Evolutionary conservation across 495 filamentous ascomycete genomes (phyloP).

Genomic region (Penicillium paradoxum): DNA sequence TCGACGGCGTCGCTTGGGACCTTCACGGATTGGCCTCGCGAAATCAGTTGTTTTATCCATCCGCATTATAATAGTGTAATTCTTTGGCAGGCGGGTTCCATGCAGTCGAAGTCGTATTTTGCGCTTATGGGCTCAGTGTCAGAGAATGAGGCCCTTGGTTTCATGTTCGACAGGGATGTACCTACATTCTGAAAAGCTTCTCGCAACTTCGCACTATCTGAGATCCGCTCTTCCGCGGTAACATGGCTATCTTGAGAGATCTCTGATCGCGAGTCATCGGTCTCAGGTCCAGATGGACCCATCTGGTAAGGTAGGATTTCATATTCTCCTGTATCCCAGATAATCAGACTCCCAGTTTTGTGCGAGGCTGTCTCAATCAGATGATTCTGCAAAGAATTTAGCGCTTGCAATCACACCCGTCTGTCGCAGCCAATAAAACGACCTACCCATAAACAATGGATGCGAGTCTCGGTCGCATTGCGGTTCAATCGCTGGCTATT

Average conservation of each 20-base stretch:
- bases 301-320: constrained; percentile 46
- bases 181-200: constrained; percentile 48
- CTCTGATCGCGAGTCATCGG: constrained; percentile 41
- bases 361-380: constrained; percentile 59
- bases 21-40: constrained; percentile 19
- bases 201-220: constrained; percentile 50
- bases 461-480: constrained; percentile 63
- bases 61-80: constrained; percentile 56
- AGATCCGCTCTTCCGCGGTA: constrained; percentile 13
- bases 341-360: constrained; percentile 58
- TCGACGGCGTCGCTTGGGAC: constrained; percentile 28
- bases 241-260: constrained; percentile 12
- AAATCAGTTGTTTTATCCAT: constrained; percentile 46
- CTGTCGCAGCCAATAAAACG: neutral
- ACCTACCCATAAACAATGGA: constrained; percentile 62
- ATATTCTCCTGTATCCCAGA: constrained; percentile 70
- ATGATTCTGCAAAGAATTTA: constrained; percentile 47
- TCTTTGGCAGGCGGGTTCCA: constrained; percentile 51
- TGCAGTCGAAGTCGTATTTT: constrained; percentile 59
- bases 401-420: neutral
- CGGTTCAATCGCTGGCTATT: constrained; percentile 53
- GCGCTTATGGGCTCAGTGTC: constrained; percentile 21
- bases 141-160: neutral
- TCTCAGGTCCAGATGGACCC: constrained; percentile 30
- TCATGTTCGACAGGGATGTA: neutral